Percentiles rank a stretch among this genome's conserved stretches.
These are phyloP conservation scores for Mucor racemosus DNA, from an alignment of 371 early-diverging fungal species.

Conservation along the genomic window DNA sequence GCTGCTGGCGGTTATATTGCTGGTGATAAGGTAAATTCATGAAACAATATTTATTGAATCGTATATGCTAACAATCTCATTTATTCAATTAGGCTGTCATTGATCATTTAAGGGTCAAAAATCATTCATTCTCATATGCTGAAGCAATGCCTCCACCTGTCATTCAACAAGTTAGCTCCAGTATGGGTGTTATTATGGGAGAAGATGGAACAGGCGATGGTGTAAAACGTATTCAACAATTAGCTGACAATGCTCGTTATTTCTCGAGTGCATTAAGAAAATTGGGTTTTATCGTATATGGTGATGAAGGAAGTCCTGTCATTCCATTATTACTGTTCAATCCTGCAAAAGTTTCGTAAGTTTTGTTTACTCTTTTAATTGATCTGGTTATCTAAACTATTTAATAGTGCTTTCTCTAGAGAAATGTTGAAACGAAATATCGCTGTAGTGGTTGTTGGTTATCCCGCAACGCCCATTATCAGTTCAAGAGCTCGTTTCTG, in stretches of 20 bases:
- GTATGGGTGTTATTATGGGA: constrained; percentile 78
- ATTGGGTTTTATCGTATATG: constrained; percentile 96
- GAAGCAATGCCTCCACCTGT: constrained; percentile 96
- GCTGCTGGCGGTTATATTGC: constrained; percentile 99
- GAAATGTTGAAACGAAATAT: constrained; percentile 91
- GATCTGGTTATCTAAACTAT: neutral
- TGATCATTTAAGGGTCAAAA: constrained; percentile 80
- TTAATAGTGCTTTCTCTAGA: constrained; percentile 86
- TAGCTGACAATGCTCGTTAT: constrained; percentile 90
- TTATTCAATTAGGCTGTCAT: constrained; percentile 60
- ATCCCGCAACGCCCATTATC: constrained; percentile 98
- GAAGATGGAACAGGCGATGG: constrained; percentile 79
- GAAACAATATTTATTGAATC: constrained; percentile 21
- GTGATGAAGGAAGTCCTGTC: constrained; percentile 94
- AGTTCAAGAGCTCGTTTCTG: constrained; percentile 98
- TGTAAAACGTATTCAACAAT: constrained; percentile 76
- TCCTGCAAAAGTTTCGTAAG: constrained; percentile 95
- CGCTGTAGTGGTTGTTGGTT: constrained; percentile 98
- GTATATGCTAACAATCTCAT: neutral
- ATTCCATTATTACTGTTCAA: constrained; percentile 97
- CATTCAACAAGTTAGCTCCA: constrained; percentile 91
- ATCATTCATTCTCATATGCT: constrained; percentile 89
- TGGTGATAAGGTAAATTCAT: constrained; percentile 49
- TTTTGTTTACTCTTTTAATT: neutral
- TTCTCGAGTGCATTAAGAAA: constrained; percentile 83